These are phyloP conservation scores for Vanderwaltozyma verrucispora DNA, from an alignment of 805 yeast genomes.

Conservation along the genomic window DNA sequence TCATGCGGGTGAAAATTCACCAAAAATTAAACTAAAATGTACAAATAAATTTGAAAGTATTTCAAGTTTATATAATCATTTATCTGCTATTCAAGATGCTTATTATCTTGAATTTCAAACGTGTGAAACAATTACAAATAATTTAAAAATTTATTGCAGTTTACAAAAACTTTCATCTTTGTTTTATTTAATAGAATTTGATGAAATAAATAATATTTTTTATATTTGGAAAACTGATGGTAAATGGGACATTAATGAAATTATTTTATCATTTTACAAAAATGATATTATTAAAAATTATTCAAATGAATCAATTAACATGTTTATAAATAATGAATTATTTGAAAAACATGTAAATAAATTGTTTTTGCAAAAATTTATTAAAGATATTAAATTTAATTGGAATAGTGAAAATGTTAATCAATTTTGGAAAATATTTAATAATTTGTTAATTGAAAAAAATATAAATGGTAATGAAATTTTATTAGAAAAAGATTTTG, in stretches of 20 bases:
- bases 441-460: background rate
- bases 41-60: slow-evolving; percentile 9
- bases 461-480: background rate
- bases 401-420: slow-evolving; percentile 13
- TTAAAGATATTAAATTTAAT: slow-evolving; percentile 13
- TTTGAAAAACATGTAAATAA: slow-evolving; percentile 6
- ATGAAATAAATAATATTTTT: slow-evolving; percentile 11
- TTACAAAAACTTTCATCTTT: slow-evolving; percentile 12
- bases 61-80: slow-evolving; percentile 8
- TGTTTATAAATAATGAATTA: slow-evolving; percentile 4
- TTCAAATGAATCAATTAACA: background rate
- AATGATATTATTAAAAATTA: background rate
- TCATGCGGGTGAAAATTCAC: slow-evolving; percentile 19
- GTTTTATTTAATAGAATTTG: slow-evolving; percentile 20
- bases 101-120: slow-evolving; percentile 18
- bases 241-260: slow-evolving; percentile 16
- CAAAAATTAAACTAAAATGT: slow-evolving; percentile 19
- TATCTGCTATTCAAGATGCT: slow-evolving; percentile 19
- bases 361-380: slow-evolving; percentile 4
- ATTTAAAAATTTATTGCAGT: slow-evolving; percentile 17
- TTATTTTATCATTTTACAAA: slow-evolving; percentile 11
- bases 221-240: slow-evolving; percentile 23
- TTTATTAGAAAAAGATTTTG: background rate
- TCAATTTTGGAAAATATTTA: slow-evolving; percentile 11
- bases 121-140: slow-evolving; percentile 22